These are phyloP conservation scores for Suhomyces terraborum DNA, from an alignment of 1,139 yeast genomes.

Conservation along the genomic window DNA sequence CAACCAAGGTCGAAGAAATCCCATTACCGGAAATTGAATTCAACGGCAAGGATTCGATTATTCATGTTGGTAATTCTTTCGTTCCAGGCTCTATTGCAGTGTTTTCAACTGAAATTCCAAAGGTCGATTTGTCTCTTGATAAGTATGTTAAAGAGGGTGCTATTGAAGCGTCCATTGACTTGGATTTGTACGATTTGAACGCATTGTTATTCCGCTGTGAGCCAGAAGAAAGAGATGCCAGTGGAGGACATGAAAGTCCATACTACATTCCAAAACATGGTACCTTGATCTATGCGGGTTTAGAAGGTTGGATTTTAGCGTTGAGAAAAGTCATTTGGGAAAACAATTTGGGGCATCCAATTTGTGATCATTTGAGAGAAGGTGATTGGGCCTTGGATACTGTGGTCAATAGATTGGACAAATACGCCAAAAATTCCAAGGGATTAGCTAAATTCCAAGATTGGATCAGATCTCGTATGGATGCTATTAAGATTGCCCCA, in stretches of 20 bases:
- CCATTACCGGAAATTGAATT: conserved; percentile 50
- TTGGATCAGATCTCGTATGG: conserved; percentile 72
- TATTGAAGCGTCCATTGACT: conserved; percentile 61
- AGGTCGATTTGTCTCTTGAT: conserved; percentile 56
- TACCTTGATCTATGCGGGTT: conserved; percentile 77
- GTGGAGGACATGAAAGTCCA: conserved; percentile 69
- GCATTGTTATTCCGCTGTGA: conserved; percentile 76
- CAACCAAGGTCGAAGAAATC: conserved; percentile 60
- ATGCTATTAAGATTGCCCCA: conserved; percentile 68
- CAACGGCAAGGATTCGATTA: conserved; percentile 48
- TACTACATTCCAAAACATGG: conserved; percentile 79
- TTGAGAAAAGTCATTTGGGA: conserved; percentile 61
- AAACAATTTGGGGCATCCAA: conserved; percentile 81
- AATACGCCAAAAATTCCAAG: conserved; percentile 48
- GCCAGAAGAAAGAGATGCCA: conserved; percentile 82
- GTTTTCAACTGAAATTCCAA: conserved; percentile 69
- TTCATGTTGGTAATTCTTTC: conserved; percentile 60
- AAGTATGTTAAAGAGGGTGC: conserved; percentile 72
- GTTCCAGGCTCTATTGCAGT: conserved; percentile 92
- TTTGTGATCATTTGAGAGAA: conserved; percentile 75
- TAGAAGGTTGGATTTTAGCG: conserved; percentile 88
- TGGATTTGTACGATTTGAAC: conserved; percentile 72
- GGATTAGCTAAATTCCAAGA: conserved; percentile 54
- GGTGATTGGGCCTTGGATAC: conserved; percentile 93
- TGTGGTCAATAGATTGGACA: conserved; percentile 60